A percentile compares a stretch with the other conserved stretches of the same genome.
These are phyloP conservation scores for Blastocystis sp. DNA, from an alignment of 352 stramenopile species.

Conservation along the genomic window DNA sequence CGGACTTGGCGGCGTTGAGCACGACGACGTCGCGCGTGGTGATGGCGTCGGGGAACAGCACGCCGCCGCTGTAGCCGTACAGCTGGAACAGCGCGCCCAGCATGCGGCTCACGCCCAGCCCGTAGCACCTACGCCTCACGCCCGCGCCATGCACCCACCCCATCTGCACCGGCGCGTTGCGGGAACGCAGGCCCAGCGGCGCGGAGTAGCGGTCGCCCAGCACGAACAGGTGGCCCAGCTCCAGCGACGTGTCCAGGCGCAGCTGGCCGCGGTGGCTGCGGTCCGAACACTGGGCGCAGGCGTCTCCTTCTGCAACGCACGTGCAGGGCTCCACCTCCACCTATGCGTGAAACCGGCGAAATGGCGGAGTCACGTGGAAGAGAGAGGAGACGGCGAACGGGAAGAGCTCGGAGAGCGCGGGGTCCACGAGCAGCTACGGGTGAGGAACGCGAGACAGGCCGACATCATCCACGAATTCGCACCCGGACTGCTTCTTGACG, in stretches of 20 bases:
- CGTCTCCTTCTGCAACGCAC: not conserved
- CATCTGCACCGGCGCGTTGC: not conserved
- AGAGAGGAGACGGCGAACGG: slow-evolving; percentile 6
- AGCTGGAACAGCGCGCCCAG: slow-evolving; percentile 39
- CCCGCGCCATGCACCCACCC: not conserved
- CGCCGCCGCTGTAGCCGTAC: slow-evolving; percentile 38
- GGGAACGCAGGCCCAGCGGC: not conserved
- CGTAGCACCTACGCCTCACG: slow-evolving; percentile 34
- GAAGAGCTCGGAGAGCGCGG: slow-evolving; percentile 17
- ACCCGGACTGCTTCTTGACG: not conserved
- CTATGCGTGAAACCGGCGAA: not conserved
- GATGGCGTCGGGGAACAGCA: slow-evolving; percentile 55
- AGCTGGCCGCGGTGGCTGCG: not conserved
- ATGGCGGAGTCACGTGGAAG: not conserved
- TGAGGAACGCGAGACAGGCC: not conserved
- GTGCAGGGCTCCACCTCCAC: not conserved
- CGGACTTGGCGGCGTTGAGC: slow-evolving; percentile 7
- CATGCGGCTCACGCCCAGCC: slow-evolving; percentile 59
- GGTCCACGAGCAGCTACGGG: slow-evolving; percentile 6
- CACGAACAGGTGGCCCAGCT: slow-evolving; percentile 54
- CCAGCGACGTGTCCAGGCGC: not conserved
- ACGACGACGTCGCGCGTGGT: slow-evolving; percentile 61
- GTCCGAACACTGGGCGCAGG: not conserved
- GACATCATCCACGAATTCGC: slow-evolving; percentile 4
- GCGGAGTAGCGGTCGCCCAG: slow-evolving; percentile 41